These are phyloP conservation scores for Nemania sp. DNA, from an alignment of 2,329 filamentous ascomycete species.

Conservation along the genomic window DNA sequence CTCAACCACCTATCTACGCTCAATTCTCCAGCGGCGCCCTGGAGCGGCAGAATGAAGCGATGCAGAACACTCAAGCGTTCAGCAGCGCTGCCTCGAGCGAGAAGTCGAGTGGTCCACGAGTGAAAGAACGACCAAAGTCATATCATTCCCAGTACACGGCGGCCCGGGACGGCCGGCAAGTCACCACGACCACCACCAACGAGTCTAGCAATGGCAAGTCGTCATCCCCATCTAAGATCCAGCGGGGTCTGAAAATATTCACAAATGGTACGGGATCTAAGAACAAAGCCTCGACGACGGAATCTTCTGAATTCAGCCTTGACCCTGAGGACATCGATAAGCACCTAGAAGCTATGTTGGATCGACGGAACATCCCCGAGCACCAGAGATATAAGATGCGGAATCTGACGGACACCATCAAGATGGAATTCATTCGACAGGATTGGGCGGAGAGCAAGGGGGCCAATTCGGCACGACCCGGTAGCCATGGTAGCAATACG, in stretches of 20 bases:
- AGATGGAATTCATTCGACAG: constrained; percentile 92
- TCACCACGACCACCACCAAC: constrained; percentile 27
- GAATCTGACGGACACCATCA: constrained; percentile 83
- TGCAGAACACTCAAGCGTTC: constrained; percentile 17
- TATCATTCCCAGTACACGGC: constrained; percentile 47
- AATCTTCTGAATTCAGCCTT: constrained; percentile 55
- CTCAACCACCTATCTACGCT: constrained; percentile 75
- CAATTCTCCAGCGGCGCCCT: constrained; percentile 62
- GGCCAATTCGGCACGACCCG: constrained; percentile 48
- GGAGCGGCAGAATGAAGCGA: constrained; percentile 31
- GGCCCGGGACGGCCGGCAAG: constrained; percentile 26
- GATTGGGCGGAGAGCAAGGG: constrained; percentile 73
- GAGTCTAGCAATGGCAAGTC: constrained; percentile 29
- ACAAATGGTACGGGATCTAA: constrained; percentile 45
- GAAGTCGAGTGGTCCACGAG: constrained; percentile 27
- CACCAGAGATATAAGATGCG: constrained; percentile 96
- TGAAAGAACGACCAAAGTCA: constrained; percentile 55
- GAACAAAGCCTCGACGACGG: constrained; percentile 42
- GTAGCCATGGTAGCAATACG: constrained; percentile 49
- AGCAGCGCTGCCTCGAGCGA: constrained; percentile 26
- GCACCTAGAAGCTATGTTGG: constrained; percentile 67
- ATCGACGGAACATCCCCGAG: constrained; percentile 89
- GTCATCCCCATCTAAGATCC: constrained; percentile 44
- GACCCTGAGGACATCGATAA: constrained; percentile 58
- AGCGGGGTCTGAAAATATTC: constrained; percentile 47